Base-by-base conservation (phyloP, 148 eudicot species). In the Rhododendron henanense region DNA sequence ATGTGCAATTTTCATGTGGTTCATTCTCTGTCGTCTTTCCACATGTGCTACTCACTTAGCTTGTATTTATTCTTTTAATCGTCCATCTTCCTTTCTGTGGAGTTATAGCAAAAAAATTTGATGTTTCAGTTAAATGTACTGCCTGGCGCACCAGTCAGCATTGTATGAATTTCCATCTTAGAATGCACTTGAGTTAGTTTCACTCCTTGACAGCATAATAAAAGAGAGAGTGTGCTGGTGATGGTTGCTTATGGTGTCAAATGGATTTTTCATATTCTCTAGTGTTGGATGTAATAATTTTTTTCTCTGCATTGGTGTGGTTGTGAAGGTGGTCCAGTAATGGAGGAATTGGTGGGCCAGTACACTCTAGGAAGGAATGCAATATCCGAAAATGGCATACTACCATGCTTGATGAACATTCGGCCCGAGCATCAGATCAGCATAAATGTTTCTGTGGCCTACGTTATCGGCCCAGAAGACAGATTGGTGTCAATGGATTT, bases 381-480 rank as follows among this genome's bases (percentile, higher is more conserved):
- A 89, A 39, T 88, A 76, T 78, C 65, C 71, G 83, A 83, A 85
- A 82, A 80, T 71, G 84, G 74, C 69, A 73, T 77, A 77, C 84
- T 80, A 78, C 86, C 31, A 83, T 81, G 88, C 48, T 81, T 59
- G 87, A 87, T 41, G 87, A 81, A 79, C 59, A 57, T 21, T 73
- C 47, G 13, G 59, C 65, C n/a, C 79, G 14, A 63, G 78, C 86
- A 80, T 67, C 78, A 28, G 83, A 79, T 74, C 79, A 83, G 59
- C 41, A 50, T 31, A 82, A 78, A 82, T 76, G 81, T 75, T 78
- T 88, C 28, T 90, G 89, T 71, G 89, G 89, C 87, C 76, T 89
- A 55, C 83, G 87, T 61, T 79, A 87, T 87, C 91, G 25, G 35
- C 91, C 85, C 57, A 92, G 87, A 84, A 93, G 87, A 78, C 90